These are phyloP conservation scores for Podaxis sp. DNA, from an alignment of 768 basidiomycete species.

Conservation along the genomic window DNA sequence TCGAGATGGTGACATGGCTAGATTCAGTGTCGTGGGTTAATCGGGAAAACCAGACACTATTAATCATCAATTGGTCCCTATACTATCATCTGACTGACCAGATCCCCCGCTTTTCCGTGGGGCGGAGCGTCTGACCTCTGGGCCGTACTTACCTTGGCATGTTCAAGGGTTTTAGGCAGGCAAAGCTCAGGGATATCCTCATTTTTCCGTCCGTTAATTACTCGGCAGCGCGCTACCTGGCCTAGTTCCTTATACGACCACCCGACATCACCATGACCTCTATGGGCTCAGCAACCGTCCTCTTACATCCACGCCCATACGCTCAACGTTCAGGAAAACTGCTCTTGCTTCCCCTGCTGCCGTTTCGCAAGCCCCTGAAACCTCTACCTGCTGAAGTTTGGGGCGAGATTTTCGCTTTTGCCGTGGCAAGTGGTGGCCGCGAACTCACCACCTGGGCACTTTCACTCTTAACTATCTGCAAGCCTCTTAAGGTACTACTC, in stretches of 20 bases:
- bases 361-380: constrained; percentile 43
- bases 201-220: background rate
- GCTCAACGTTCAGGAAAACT: constrained; percentile 55
- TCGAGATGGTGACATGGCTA: background rate
- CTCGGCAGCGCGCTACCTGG: background rate
- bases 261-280: constrained; percentile 23
- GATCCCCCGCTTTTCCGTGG: background rate
- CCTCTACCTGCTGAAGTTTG: constrained; percentile 70
- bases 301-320: constrained; percentile 67
- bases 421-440: constrained; percentile 21
- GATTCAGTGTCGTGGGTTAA: background rate
- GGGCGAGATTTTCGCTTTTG: constrained; percentile 52
- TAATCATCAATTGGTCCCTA: background rate
- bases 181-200: background rate
- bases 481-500: constrained; percentile 39
- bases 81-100: background rate
- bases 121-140: background rate
- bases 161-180: background rate
- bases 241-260: background rate
- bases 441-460: constrained; percentile 22
- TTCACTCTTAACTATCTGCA: constrained; percentile 39
- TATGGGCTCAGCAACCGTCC: constrained; percentile 28
- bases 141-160: background rate
- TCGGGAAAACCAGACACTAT: background rate
- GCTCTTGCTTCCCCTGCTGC: constrained; percentile 66